phyloP scores from a whole-genome alignment of 1,139 yeast genomes.

The Suhomyces chickasaworum region DNA sequence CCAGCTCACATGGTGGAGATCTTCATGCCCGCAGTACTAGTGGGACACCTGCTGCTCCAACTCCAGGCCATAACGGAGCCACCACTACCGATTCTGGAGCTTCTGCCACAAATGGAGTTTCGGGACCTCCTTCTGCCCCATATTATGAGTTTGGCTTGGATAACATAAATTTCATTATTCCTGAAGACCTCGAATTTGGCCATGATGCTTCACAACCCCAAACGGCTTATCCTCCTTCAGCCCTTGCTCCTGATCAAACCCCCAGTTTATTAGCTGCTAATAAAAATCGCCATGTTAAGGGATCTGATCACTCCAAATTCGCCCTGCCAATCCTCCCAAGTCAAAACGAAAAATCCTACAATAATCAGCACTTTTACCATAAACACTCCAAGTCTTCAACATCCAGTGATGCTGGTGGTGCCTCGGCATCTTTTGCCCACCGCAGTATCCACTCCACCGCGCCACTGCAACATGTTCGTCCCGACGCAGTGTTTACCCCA shows the following conservation, averaged over 20 bases:
- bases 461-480: slow-evolving; percentile 37
- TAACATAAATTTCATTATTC: slow-evolving; percentile 30
- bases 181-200: slow-evolving; percentile 30
- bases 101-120: slow-evolving; percentile 1
- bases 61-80: slow-evolving; percentile 3
- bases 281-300: slow-evolving; percentile 15
- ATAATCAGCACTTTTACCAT: slow-evolving; percentile 47
- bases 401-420: not conserved
- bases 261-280: slow-evolving; percentile 32
- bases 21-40: slow-evolving; percentile 15
- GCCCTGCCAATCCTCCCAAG: slow-evolving; percentile 47
- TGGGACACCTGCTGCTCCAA: slow-evolving; percentile 8
- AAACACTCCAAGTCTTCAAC: slow-evolving; percentile 24
- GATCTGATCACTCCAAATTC: slow-evolving; percentile 21
- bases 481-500: slow-evolving; percentile 66
- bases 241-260: slow-evolving; percentile 26
- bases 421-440: slow-evolving; percentile 1
- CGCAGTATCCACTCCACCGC: slow-evolving; percentile 2
- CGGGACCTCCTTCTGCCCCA: slow-evolving; percentile 9
- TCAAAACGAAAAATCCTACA: slow-evolving; percentile 46
- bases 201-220: slow-evolving; percentile 21
- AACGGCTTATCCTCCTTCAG: slow-evolving; percentile 40
- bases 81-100: not conserved
- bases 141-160: slow-evolving; percentile 32
- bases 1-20: slow-evolving; percentile 14